Evolutionary conservation across 2,329 filamentous ascomycete genomes (phyloP).

Genomic region (Cordyceps pruinosa): DNA sequence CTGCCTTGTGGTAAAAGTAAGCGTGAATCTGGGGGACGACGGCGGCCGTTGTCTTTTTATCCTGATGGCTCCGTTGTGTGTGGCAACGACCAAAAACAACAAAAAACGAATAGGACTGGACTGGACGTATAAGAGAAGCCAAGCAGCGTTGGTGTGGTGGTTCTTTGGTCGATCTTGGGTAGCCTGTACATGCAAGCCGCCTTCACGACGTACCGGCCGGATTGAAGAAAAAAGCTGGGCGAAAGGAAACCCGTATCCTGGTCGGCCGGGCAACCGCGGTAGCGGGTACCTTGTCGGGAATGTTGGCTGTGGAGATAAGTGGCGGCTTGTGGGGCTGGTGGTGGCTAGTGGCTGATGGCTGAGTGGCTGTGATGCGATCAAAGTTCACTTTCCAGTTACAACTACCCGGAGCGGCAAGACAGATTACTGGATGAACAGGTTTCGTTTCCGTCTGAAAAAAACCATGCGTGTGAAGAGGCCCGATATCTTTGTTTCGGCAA

Average conservation of each 20-base stretch:
- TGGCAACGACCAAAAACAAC: background rate
- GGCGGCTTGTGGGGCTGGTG: background rate
- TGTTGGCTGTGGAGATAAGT: conserved; percentile 1
- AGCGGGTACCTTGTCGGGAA: conserved; percentile 8
- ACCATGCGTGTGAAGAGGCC: too few relatives aligned
- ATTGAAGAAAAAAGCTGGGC: background rate
- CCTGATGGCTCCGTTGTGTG: background rate
- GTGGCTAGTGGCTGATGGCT: background rate
- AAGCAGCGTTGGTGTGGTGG: background rate
- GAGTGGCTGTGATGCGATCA: background rate
- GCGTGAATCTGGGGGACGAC: background rate
- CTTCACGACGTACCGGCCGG: background rate
- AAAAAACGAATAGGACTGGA: background rate
- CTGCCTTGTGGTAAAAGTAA: background rate
- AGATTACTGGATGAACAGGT: too few relatives aligned
- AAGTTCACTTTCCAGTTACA: too few relatives aligned
- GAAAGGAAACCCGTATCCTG: background rate
- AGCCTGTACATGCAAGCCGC: background rate
- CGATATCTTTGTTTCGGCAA: too few relatives aligned
- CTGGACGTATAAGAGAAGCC: background rate
- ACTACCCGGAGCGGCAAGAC: too few relatives aligned
- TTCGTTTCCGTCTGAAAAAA: too few relatives aligned
- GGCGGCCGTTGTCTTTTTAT: background rate
- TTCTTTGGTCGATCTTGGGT: background rate
- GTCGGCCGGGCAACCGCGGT: conserved; percentile 7